Evolutionary conservation across 495 filamentous ascomycete genomes (phyloP), one percentile per base, ranked within the genome.

Genomic region (Podospora australis): DNA sequence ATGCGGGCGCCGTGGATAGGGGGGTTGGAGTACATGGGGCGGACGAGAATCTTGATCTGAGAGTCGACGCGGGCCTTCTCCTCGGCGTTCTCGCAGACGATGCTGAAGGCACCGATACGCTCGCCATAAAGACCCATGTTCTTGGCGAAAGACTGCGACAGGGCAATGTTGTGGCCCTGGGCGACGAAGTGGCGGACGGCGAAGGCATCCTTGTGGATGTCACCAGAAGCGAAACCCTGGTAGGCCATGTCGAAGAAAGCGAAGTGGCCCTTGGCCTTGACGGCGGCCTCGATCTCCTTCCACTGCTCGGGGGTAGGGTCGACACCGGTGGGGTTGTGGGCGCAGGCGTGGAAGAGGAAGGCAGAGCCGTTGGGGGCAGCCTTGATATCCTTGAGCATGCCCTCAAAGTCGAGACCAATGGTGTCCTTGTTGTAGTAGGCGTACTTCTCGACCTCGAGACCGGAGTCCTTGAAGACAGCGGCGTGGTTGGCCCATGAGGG

Each of bases 71-170:
- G 88, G 77, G 88, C 92, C 79, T 88, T 90, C 81, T 97, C 92
- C 56, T 87, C 91, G 50, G 83, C 73, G 41, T 81, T 81, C 45
- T 79, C 86, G 65, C 85, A 86, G 53, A 96, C 82, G 47, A 97
- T 79, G 46, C 88, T 95, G 81, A 98, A 98, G 47, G 90, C 90
- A 61, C 92, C 92, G 44, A 95, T 89, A 73, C 92, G 91, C 78
- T 98, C 92, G 65, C 92, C 92, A 64, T 98, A 98, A 53, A 98
- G 86, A 70, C 92, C 92, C 92, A 98, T 98, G 80, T 98, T 98
- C 87, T 98, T 98, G 66, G 92, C 92, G 70, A 98, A 98, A 44
- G 86, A 90, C 76, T 98, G 92, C 58, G 87, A 83, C 52, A 98
- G 80, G 61, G 78, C 81, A 59, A 94, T 83, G 65, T 85, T 80